phyloP scores from a whole-genome alignment of 2,329 filamentous ascomycete species.

The Leptographium wingfieldii region DNA sequence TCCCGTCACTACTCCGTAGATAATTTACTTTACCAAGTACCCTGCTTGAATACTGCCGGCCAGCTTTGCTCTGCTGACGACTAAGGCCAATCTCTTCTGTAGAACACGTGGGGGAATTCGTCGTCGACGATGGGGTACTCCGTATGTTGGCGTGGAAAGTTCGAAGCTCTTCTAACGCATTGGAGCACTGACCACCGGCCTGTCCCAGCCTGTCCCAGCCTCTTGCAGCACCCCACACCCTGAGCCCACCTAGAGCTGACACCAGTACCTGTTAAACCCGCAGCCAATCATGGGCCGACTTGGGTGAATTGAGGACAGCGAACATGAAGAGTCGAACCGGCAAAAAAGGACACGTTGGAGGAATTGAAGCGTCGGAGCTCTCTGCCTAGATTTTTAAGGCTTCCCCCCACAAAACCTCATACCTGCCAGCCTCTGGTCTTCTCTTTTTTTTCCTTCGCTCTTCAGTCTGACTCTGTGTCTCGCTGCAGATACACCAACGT shows the following conservation, averaged over 20 bases:
- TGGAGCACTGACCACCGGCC: slow-evolving; percentile 1
- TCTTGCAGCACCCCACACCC: slow-evolving; percentile 9
- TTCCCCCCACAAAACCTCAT: slow-evolving; percentile 5
- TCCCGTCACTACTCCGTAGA: not conserved
- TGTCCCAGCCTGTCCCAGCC: not conserved
- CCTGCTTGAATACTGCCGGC: too few species aligned
- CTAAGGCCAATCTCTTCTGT: too few species aligned
- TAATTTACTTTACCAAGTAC: not conserved
- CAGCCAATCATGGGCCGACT: slow-evolving; percentile 2
- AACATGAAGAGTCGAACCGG: slow-evolving; percentile 3
- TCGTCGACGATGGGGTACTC: too few species aligned
- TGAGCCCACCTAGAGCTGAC: not conserved
- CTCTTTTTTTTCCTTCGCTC: not conserved
- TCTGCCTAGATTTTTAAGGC: slow-evolving; percentile 5
- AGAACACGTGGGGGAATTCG: too few species aligned
- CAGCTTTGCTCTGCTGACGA: too few species aligned
- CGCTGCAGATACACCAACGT: not conserved
- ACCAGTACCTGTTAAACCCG: not conserved
- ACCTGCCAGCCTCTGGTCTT: not conserved
- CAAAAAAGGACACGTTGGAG: slow-evolving; percentile 16
- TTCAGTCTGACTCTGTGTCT: not conserved
- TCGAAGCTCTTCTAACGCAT: slow-evolving; percentile 11
- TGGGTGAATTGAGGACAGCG: slow-evolving; percentile 4
- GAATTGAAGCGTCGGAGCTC: slow-evolving; percentile 4
- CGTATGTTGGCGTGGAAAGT: slow-evolving; percentile 6